These are phyloP conservation scores for Podosphaera fusca DNA, from an alignment of 2,329 filamentous ascomycete genomes.

Conservation along the genomic window DNA sequence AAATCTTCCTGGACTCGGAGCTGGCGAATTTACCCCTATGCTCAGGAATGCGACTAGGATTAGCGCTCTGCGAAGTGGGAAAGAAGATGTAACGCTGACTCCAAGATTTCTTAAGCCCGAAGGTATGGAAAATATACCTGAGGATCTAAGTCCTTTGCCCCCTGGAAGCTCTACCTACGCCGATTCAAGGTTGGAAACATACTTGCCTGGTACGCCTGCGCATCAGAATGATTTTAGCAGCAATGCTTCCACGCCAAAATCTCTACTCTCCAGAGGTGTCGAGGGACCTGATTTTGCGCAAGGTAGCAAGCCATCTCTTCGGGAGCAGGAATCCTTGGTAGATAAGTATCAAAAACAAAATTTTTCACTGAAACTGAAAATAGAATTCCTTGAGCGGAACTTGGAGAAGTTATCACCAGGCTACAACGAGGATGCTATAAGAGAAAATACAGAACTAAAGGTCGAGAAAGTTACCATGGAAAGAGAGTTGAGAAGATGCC, in stretches of 20 bases:
- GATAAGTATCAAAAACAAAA: slow-evolving; percentile 97
- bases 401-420: slow-evolving; percentile 70
- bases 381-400: slow-evolving; percentile 86
- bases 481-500: slow-evolving; percentile 63
- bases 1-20: slow-evolving; percentile 42
- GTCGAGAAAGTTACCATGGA: slow-evolving; percentile 80
- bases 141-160: slow-evolving; percentile 53
- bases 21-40: slow-evolving; percentile 79
- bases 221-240: slow-evolving; percentile 62
- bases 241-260: slow-evolving; percentile 59
- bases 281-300: slow-evolving; percentile 47
- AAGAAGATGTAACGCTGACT: slow-evolving; percentile 41
- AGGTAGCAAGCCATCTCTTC: slow-evolving; percentile 72
- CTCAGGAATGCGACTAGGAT: slow-evolving; percentile 59
- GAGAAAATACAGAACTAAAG: slow-evolving; percentile 91
- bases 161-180: slow-evolving; percentile 48
- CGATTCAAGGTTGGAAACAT: slow-evolving; percentile 36
- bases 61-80: slow-evolving; percentile 42
- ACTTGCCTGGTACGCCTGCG: slow-evolving; percentile 47
- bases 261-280: slow-evolving; percentile 38
- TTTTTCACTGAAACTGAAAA: slow-evolving; percentile 88
- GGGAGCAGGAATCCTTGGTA: slow-evolving; percentile 88
- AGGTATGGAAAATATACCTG: slow-evolving; percentile 38
- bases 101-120: slow-evolving; percentile 40
- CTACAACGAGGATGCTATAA: slow-evolving; percentile 69